A percentile compares a stretch with the other conserved stretches of the same genome.
Evolutionary conservation across 768 basidiomycete genomes (phyloP).

Genomic region (Russula vinacea): DNA sequence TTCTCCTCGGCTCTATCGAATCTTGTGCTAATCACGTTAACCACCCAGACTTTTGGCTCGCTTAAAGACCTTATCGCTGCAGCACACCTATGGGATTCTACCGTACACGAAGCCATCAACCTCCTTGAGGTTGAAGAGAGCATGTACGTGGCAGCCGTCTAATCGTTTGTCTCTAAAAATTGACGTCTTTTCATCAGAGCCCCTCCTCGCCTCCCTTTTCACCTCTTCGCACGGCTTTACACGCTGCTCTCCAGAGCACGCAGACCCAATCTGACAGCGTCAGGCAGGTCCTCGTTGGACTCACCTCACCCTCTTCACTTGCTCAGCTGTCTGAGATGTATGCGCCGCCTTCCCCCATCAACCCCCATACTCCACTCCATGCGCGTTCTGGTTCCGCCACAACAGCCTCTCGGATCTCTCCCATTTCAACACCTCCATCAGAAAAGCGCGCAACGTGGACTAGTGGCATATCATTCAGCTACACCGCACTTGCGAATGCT

Average conservation of each 20-base stretch:
- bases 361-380: slow-evolving; percentile 34
- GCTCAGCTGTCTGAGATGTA: slow-evolving; percentile 86
- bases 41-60: slow-evolving; percentile 58
- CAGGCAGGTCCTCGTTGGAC: slow-evolving; percentile 71
- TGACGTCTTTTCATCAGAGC: slow-evolving; percentile 39
- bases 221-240: slow-evolving; percentile 63
- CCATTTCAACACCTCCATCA: slow-evolving; percentile 34
- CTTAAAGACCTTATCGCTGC: slow-evolving; percentile 66
- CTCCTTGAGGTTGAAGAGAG: slow-evolving; percentile 68
- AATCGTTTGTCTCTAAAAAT: slow-evolving; percentile 11
- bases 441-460: slow-evolving; percentile 75
- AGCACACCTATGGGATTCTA: slow-evolving; percentile 69
- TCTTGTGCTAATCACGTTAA: slow-evolving; percentile 6
- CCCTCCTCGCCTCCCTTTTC: slow-evolving; percentile 51
- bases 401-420: slow-evolving; percentile 28
- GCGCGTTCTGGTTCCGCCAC: slow-evolving; percentile 46
- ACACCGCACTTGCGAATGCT: slow-evolving; percentile 48
- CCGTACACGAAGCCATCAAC: slow-evolving; percentile 64
- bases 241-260: slow-evolving; percentile 70
- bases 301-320: slow-evolving; percentile 68
- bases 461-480: slow-evolving; percentile 44
- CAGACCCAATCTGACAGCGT: slow-evolving; percentile 81
- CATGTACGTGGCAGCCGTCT: slow-evolving; percentile 43
- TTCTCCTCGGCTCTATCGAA: not conserved
- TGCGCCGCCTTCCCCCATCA: slow-evolving; percentile 66